Percentiles rank a stretch among this genome's conserved stretches.
phyloP scores from a whole-genome alignment of 1,284 basidiomycete genomes.

The Puccinia polysora region DNA sequence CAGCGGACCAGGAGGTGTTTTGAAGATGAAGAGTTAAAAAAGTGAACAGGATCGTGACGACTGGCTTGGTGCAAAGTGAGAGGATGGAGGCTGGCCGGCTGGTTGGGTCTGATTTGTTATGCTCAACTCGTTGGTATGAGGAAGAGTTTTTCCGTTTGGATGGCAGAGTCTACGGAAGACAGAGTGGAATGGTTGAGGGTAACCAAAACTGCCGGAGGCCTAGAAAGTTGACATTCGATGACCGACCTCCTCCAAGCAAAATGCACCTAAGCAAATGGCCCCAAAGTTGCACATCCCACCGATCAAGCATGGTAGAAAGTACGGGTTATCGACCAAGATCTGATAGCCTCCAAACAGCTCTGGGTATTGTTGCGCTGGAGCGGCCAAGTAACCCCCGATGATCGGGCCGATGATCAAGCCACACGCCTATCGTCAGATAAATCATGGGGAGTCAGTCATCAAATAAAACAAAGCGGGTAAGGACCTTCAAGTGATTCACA shows the following conservation, averaged over 20 bases:
- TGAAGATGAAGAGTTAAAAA: slow-evolving; percentile 20
- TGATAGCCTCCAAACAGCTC: slow-evolving; percentile 20
- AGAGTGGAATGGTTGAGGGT: too few relatives aligned
- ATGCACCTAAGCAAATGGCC: slow-evolving; percentile 20
- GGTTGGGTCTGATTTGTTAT: not conserved
- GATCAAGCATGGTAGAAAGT: slow-evolving; percentile 37
- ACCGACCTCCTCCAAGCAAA: slow-evolving; percentile 40
- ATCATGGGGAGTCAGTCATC: not conserved
- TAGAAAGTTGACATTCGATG: too few relatives aligned
- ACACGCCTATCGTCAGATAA: slow-evolving; percentile 15
- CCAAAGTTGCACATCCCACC: slow-evolving; percentile 25
- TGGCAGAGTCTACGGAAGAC: slow-evolving; percentile 36
- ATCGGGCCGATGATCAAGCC: slow-evolving; percentile 30
- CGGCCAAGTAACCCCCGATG: slow-evolving; percentile 29
- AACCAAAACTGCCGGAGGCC: not conserved
- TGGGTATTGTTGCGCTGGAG: slow-evolving; percentile 35
- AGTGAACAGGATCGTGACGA: slow-evolving; percentile 25
- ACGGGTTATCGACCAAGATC: slow-evolving; percentile 33
- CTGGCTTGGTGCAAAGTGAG: slow-evolving; percentile 30
- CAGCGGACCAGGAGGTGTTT: slow-evolving; percentile 20
- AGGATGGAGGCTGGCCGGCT: slow-evolving; percentile 15
- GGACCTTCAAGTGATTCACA: too few relatives aligned
- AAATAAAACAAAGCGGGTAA: slow-evolving; percentile 18
- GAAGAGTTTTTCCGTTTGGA: slow-evolving; percentile 10
- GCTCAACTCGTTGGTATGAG: not conserved